These are phyloP conservation scores for Xerocomus amazonicus DNA, from an alignment of 1,284 basidiomycete genomes.

Conservation along the genomic window DNA sequence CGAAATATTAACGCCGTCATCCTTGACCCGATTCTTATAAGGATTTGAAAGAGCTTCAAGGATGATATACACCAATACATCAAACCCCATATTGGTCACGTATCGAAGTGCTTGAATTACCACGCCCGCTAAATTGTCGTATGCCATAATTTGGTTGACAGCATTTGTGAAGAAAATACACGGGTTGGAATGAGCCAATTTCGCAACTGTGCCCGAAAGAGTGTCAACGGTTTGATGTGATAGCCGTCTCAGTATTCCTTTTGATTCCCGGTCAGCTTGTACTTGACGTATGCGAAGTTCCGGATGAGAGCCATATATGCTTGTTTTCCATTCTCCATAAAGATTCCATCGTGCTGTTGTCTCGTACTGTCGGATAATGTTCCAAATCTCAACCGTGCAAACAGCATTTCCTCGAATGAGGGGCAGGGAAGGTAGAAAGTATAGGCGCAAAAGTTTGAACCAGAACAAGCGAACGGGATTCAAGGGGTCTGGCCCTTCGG, in stretches of 20 bases:
- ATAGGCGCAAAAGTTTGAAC: conserved; percentile 77
- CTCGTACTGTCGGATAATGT: conserved; percentile 75
- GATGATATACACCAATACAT: conserved; percentile 87
- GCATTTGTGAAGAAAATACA: conserved; percentile 88
- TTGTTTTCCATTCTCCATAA: conserved; percentile 94
- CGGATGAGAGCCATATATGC: conserved; percentile 65
- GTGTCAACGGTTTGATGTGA: conserved; percentile 81
- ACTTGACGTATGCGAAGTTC: conserved; percentile 70
- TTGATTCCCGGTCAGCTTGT: conserved; percentile 74
- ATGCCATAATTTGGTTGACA: conserved; percentile 93
- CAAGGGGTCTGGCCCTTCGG: conserved; percentile 48
- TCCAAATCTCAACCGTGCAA: conserved; percentile 86
- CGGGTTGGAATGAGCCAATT: conserved; percentile 92
- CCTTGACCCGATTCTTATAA: conserved; percentile 81
- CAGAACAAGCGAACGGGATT: conserved; percentile 68
- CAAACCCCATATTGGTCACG: conserved; percentile 89
- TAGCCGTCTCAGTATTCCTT: conserved; percentile 76
- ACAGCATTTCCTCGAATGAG: conserved; percentile 84
- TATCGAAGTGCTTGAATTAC: conserved; percentile 91
- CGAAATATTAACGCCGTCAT: conserved; percentile 88
- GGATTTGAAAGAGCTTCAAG: conserved; percentile 88
- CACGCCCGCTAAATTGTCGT: conserved; percentile 90
- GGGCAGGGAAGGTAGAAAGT: conserved; percentile 85
- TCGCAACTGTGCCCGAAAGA: conserved; percentile 86
- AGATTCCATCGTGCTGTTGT: conserved; percentile 81